Percentiles rank a stretch among this genome's conserved stretches.
phyloP scores from a whole-genome alignment of 2,329 filamentous ascomycete genomes.

The Sporothrix brasiliensis region DNA sequence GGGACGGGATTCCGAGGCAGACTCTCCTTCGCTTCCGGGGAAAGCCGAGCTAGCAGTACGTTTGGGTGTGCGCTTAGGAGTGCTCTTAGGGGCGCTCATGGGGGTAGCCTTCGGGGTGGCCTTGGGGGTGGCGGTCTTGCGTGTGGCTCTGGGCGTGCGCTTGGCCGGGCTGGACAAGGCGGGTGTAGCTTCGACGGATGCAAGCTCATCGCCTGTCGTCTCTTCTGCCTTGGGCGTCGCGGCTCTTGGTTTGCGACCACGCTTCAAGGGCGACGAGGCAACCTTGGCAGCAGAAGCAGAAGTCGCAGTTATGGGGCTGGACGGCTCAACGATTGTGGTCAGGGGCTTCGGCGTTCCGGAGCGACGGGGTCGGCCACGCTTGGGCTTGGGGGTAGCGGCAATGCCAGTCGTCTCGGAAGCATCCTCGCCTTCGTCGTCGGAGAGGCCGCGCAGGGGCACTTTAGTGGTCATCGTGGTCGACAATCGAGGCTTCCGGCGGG shows the following conservation, averaged over 20 bases:
- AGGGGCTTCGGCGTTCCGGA: conserved; percentile 57
- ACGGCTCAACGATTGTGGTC: conserved; percentile 44
- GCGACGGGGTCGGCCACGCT: conserved; percentile 47
- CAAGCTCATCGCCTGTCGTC: conserved; percentile 36
- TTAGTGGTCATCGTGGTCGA: conserved; percentile 28
- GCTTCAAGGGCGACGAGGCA: conserved; percentile 15
- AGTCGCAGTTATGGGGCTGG: conserved; percentile 17
- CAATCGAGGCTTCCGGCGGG: conserved; percentile 14
- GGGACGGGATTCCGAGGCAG: conserved; percentile 36
- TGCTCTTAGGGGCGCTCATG: background rate
- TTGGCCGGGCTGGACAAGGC: conserved; percentile 16
- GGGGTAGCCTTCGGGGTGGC: background rate
- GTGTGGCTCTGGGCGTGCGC: conserved; percentile 14
- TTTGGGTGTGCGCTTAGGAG: background rate
- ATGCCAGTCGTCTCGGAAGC: conserved; percentile 40
- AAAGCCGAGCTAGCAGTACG: conserved; percentile 9
- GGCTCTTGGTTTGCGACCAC: conserved; percentile 27
- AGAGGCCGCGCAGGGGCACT: conserved; percentile 53
- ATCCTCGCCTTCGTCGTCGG: conserved; percentile 49
- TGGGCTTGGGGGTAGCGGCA: conserved; percentile 40
- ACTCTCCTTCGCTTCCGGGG: conserved; percentile 29
- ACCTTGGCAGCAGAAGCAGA: conserved; percentile 1
- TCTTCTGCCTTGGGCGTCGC: conserved; percentile 43
- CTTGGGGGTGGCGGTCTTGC: conserved; percentile 5
- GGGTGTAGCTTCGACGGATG: conserved; percentile 17